phyloP scores from a whole-genome alignment of 306 rosid species.

The Cucurbita maxima region DNA sequence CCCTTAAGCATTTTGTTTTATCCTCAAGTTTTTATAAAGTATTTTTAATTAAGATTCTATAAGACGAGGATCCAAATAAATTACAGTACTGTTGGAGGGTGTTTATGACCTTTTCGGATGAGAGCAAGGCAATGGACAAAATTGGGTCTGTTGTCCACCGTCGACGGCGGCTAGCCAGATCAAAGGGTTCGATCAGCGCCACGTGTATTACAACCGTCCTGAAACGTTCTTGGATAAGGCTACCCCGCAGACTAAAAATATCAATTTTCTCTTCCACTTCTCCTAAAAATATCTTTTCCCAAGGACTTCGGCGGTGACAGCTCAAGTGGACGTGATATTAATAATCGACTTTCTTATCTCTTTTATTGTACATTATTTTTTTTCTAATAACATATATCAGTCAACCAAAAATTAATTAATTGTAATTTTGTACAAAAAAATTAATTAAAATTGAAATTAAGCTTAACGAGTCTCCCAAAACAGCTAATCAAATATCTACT shows the following conservation, averaged over 20 bases:
- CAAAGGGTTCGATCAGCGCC: background rate
- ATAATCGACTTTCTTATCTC: background rate
- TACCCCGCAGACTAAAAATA: background rate
- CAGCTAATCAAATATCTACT: too few species aligned
- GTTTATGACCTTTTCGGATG: background rate
- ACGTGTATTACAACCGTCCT: background rate
- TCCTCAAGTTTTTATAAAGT: too few species aligned
- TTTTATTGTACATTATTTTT: too few species aligned
- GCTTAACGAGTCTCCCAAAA: too few species aligned
- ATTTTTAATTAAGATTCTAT: too few species aligned
- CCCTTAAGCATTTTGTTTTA: too few species aligned
- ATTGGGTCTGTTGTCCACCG: background rate
- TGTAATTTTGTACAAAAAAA: too few species aligned
- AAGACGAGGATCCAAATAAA: too few species aligned
- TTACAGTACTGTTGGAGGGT: background rate
- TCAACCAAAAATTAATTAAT: too few species aligned
- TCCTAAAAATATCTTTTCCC: background rate
- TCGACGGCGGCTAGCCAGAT: background rate
- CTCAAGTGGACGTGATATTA: background rate
- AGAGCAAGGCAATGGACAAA: background rate
- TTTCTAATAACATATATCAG: too few species aligned
- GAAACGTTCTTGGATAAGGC: constrained; percentile 5
- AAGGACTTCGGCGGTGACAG: background rate
- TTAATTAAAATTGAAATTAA: too few species aligned
- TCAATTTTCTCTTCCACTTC: background rate